These are phyloP conservation scores for Globisporangium ultimum DNA, from an alignment of 352 stramenopile genomes.

Conservation along the genomic window DNA sequence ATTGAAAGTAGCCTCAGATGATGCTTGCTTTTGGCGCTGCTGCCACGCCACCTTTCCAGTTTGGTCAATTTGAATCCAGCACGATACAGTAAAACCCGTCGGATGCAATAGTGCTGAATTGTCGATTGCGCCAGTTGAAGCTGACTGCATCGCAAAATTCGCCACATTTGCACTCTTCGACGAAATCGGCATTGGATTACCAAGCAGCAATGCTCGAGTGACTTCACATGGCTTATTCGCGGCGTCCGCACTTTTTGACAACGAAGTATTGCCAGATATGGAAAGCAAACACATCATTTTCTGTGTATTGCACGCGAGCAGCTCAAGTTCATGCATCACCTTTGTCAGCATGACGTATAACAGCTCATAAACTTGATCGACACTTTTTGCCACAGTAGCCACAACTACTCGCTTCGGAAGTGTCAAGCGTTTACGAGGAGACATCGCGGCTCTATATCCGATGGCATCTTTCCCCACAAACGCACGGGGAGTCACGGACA, in stretches of 20 bases:
- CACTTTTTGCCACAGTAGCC: slow-evolving; percentile 33
- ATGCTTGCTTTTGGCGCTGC: neutral
- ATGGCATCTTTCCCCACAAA: slow-evolving; percentile 17
- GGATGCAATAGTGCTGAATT: neutral
- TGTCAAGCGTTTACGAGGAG: slow-evolving; percentile 43
- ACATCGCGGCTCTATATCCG: slow-evolving; percentile 23
- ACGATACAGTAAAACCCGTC: slow-evolving; percentile 1
- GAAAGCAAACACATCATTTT: slow-evolving; percentile 1
- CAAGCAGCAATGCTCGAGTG: slow-evolving; percentile 2
- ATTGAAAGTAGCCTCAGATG: too few species aligned
- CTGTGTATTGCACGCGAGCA: neutral
- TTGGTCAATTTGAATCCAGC: slow-evolving; percentile 15
- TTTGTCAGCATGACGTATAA: slow-evolving; percentile 33
- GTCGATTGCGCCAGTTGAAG: neutral
- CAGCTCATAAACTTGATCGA: slow-evolving; percentile 34
- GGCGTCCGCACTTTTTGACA: neutral
- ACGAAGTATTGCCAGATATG: neutral
- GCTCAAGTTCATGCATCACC: slow-evolving; percentile 13
- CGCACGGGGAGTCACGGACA: neutral
- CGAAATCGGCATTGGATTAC: slow-evolving; percentile 3
- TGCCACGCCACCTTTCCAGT: neutral
- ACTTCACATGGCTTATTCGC: neutral
- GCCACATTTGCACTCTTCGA: neutral
- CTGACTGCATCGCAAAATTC: neutral
- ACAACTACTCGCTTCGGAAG: slow-evolving; percentile 38